phyloP scores from a whole-genome alignment of 192 early-diverging fungal species.

The Coemansia sp. region DNA sequence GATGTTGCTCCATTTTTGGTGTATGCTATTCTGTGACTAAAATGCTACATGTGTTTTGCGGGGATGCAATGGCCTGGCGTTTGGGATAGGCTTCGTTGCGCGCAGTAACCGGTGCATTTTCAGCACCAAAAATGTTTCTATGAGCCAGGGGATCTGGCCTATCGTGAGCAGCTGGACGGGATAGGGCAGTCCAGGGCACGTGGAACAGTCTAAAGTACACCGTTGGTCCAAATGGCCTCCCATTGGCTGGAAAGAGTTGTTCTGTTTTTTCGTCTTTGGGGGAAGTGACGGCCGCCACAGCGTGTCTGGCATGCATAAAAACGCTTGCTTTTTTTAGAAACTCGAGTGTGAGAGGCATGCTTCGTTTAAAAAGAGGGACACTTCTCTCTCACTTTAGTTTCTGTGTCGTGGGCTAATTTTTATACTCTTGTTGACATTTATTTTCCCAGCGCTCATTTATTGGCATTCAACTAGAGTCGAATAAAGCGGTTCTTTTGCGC shows the following conservation, averaged over 20 bases:
- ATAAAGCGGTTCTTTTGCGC: not conserved
- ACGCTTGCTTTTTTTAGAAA: not conserved
- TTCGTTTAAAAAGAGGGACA: not conserved
- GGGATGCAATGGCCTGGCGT: no score
- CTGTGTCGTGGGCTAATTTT: not conserved
- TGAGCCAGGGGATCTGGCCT: no score
- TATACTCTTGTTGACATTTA: not conserved
- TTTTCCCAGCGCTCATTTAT: constrained; percentile 2
- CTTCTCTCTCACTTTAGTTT: not conserved
- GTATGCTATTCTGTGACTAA: not conserved
- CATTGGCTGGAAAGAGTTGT: not conserved
- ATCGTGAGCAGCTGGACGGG: no score
- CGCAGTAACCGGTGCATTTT: not conserved
- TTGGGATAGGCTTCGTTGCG: no score
- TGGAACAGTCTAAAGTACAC: not conserved
- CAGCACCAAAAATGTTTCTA: not conserved
- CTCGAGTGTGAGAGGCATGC: not conserved
- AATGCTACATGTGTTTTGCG: not conserved
- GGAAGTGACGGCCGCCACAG: not conserved
- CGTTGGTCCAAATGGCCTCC: not conserved
- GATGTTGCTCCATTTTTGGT: no score
- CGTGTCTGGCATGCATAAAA: not conserved
- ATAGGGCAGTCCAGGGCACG: not conserved
- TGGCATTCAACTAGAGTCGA: not conserved
- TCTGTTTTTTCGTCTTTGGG: not conserved